Evolutionary conservation across 768 basidiomycete genomes (phyloP), one percentile per base, ranked within the genome.

Genomic region (Kwoniella heveanensis): DNA sequence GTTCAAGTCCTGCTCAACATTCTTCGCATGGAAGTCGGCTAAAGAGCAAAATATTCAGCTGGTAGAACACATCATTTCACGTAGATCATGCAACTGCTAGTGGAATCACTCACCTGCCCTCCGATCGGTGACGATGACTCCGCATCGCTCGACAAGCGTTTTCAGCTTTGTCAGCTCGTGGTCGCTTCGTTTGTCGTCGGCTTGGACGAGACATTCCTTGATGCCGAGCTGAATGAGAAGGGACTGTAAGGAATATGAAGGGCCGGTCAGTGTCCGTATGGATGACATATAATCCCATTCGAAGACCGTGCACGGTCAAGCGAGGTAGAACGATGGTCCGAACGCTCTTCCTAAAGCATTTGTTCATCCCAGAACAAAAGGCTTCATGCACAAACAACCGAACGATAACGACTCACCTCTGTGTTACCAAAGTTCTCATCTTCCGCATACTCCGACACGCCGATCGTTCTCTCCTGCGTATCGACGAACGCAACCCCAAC

Each of bases 401-500:
- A n/a, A n/a, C n/a, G n/a, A n/a, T n/a, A n/a, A n/a, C n/a, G n/a
- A 51, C 81, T 46, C 63, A 92, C 95, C 84, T 99, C 95, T 2
- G 89, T 88, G 72, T 98, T 99, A 0, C 92, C 93, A 80, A 94
- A 98, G 17, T 92, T 82, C 64, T 98, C 96, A 70, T 93, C 95
- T 80, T 99, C 96, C 8, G 88, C 86, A 71, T 91, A 98, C 65
- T 98, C 92, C 13, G 90, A 85, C 0, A 94, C 88, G 0, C 96
- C 96, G 4, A 99, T 83, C 72, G 90, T 86, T 22, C 91, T 86
- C 7, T 87, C 82, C 64, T 88, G 91, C 0, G 92, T 90, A 79
- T 99, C 95, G 0, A 92, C 91, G 72, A 92, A 99, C 0, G 94
- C 94, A 13, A 92, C 82, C 0, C 93, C 95, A 24, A 99, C 84